Evolutionary conservation across 1,139 yeast genomes (phyloP).

Genomic region (Saccharomyces pastorianus): DNA sequence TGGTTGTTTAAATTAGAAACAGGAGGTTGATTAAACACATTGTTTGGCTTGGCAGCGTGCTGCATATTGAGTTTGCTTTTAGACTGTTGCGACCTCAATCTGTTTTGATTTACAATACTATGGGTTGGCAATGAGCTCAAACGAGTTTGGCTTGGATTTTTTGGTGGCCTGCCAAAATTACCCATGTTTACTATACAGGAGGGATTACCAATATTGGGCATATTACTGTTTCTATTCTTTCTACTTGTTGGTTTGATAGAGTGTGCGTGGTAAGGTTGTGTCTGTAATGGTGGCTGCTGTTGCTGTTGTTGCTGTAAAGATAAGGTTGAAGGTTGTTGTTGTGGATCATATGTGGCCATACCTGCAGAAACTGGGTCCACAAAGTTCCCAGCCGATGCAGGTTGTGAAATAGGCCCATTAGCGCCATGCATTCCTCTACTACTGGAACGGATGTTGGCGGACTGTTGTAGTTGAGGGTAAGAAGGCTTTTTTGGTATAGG

Average conservation of each 20-base stretch:
- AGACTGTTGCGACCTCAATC: slow-evolving; percentile 3
- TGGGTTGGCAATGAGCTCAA: slow-evolving; percentile 17
- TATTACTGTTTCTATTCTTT: slow-evolving; percentile 30
- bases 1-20: slow-evolving; percentile 3
- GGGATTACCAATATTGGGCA: slow-evolving; percentile 29
- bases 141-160: slow-evolving; percentile 15
- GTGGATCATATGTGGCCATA: slow-evolving; percentile 8
- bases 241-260: slow-evolving; percentile 31
- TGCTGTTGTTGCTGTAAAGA: slow-evolving; percentile 4
- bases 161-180: slow-evolving; percentile 14
- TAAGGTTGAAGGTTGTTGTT: slow-evolving; percentile 6
- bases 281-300: slow-evolving; percentile 5
- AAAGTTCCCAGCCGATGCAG: slow-evolving; percentile 14
- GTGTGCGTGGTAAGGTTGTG: slow-evolving; percentile 13
- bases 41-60: slow-evolving; percentile 8
- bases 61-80: slow-evolving; percentile 10
- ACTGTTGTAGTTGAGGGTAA: slow-evolving; percentile 19
- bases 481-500: slow-evolving; percentile 22
- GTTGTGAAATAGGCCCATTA: slow-evolving; percentile 7
- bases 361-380: slow-evolving; percentile 16
- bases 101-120: slow-evolving; percentile 6
- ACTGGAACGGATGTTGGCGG: slow-evolving; percentile 12
- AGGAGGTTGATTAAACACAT: slow-evolving; percentile 5
- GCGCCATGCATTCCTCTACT: slow-evolving; percentile 27
- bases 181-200: slow-evolving; percentile 21